Percentiles rank a stretch among this genome's conserved stretches.
Conservation (phyloP, 345 rosid species). For the thale cress (Arabidopsis thaliana) region TAIR10.1 NC_003075.7:113501-114000, state of each 20-base stretch:
- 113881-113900: slow-evolving; percentile 10
- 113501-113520: slow-evolving; percentile 39
- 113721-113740: neutral
- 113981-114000: no score
- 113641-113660: slow-evolving; percentile 9
- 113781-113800: neutral
- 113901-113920: neutral
- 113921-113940: no score
- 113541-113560: slow-evolving; percentile 55
- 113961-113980: no score
- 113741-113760: neutral
- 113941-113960: no score
- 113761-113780: neutral
- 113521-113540: slow-evolving; percentile 44
- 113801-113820: neutral
- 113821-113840: neutral
- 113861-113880: slow-evolving; percentile 28
- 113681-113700: neutral
- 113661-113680: no score
- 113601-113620: slow-evolving; percentile 16
- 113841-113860: neutral
- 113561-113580: slow-evolving; percentile 12
- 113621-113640: neutral
- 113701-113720: neutral
- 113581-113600: slow-evolving; percentile 6